These are phyloP conservation scores for Endocalyx cinctus DNA, from an alignment of 2,329 filamentous ascomycete species.

Conservation along the genomic window DNA sequence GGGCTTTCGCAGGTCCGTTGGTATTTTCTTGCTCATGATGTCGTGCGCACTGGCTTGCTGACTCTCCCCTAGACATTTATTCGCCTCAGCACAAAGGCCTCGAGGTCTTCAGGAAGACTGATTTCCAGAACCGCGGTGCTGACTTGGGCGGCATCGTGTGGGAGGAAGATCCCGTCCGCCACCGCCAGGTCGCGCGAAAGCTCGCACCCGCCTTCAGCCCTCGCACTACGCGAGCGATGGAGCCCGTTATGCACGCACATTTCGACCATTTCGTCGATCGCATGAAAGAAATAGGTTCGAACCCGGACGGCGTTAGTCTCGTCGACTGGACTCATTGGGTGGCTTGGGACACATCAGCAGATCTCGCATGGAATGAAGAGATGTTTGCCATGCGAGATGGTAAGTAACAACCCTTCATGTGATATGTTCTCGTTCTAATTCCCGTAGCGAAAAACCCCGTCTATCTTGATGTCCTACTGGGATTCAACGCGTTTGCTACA, in stretches of 20 bases:
- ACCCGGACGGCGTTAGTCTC: conserved; percentile 6
- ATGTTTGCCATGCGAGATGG: conserved; percentile 13
- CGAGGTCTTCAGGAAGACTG: conserved; percentile 16
- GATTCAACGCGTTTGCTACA: conserved; percentile 9
- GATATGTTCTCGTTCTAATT: background rate
- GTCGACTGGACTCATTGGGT: conserved; percentile 15
- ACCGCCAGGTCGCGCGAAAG: conserved; percentile 15
- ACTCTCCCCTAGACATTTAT: conserved; percentile 16
- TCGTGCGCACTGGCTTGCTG: too few species aligned
- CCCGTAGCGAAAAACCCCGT: conserved; percentile 4
- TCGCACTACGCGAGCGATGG: conserved; percentile 8
- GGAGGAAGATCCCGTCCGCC: conserved; percentile 17
- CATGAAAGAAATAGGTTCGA: conserved; percentile 10
- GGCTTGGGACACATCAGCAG: conserved; percentile 14
- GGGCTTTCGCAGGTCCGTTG: too few species aligned
- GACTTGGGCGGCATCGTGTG: conserved; percentile 14
- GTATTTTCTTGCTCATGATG: too few species aligned
- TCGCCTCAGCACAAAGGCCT: conserved; percentile 9
- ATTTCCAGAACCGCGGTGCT: conserved; percentile 15
- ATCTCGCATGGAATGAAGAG: conserved; percentile 14
- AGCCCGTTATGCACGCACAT: conserved; percentile 14
- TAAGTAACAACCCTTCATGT: background rate
- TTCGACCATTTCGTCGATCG: conserved; percentile 14
- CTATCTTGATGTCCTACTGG: conserved; percentile 8
- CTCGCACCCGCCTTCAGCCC: conserved; percentile 19